Evolutionary conservation across 805 yeast species (phyloP).

Genomic region (Wickerhamiella musiphila): DNA sequence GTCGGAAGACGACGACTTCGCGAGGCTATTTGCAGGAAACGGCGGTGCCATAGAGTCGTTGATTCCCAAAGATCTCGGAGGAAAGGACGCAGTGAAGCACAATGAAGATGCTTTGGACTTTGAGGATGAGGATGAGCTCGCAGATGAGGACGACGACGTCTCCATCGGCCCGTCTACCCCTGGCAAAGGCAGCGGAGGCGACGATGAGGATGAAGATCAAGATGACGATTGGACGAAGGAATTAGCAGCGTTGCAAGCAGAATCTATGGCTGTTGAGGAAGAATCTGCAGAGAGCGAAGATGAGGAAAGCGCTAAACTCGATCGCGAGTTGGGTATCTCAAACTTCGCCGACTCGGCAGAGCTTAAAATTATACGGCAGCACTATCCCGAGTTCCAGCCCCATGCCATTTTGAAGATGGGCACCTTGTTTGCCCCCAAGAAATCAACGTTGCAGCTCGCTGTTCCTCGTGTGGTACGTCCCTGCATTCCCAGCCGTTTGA

Average conservation of each 20-base stretch:
- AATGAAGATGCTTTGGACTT: conserved; percentile 88
- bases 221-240: conserved; percentile 19
- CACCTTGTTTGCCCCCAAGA: conserved; percentile 44
- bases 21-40: conserved; percentile 15
- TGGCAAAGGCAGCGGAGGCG: conserved; percentile 12
- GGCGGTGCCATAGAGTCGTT: conserved; percentile 16
- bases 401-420: conserved; percentile 47
- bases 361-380: conserved; percentile 17
- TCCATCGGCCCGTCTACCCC: too few relatives aligned
- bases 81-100: conserved; percentile 44
- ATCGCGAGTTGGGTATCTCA: conserved; percentile 1
- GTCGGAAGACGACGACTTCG: conserved; percentile 22
- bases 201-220: conserved; percentile 11
- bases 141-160: conserved; percentile 58
- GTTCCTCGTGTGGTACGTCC: conserved; percentile 25
- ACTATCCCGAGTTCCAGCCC: conserved; percentile 46
- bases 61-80: conserved; percentile 21
- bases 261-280: conserved; percentile 9
- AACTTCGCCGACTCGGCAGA: conserved; percentile 14
- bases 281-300: conserved; percentile 15
- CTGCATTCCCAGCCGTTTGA: conserved; percentile 35
- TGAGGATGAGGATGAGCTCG: conserved; percentile 86
- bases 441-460: conserved; percentile 36
- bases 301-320: conserved; percentile 6
- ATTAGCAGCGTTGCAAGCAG: conserved; percentile 22